Evolutionary conservation across 2,329 filamentous ascomycete genomes (phyloP), one percentile per base, ranked within the genome.

Genomic region (Celoporthe dispersa): DNA sequence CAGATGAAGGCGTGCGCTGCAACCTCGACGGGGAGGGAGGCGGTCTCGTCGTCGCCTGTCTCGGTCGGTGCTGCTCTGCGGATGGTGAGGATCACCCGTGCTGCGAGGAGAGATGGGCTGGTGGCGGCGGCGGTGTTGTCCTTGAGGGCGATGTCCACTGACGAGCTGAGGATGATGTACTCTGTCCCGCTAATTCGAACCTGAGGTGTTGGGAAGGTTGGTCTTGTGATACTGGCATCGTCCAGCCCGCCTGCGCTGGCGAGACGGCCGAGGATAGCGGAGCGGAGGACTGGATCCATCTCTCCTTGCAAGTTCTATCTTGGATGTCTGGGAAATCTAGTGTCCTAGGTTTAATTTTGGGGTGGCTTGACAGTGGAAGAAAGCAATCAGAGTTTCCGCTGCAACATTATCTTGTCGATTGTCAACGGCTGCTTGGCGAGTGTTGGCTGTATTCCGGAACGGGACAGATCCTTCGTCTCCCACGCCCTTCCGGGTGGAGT

Each of bases 51-150:
- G 19, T 37, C 11, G 11, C 3, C 25, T 35, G 22, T 9, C 44
- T 33, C 16, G 2, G 12, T 1, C 51, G 41, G n/a, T 22, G 51
- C 2, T 1, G 51, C 2, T 1, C 35, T 37, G 14, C 69, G 33
- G 28, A 66, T n/a, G 62, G 53, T 51, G 55, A 70, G 28, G 35
- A 70, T 59, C 22, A 68, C 16, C n/a, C 69, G 68, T n/a, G 66
- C 66, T 37, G 62, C 66, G n/a, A 61, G 8, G 25, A 62, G 35
- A 8, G 62, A 14, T 63, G 37, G 8, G 11, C 31, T 14, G 19
- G 31, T 4, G 37, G n/a, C 19, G 31, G 19, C 11, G 31, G 1
- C 37, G 31, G 35, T 25, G 7, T 28, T n/a, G 19, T 63, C n/a
- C n/a, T 28, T 63, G 35, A 63, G 60, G 4, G 25, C 12, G n/a